Evolutionary conservation across 2,329 filamentous ascomycete genomes (phyloP).

Genomic region (Alternaria consortialis): DNA sequence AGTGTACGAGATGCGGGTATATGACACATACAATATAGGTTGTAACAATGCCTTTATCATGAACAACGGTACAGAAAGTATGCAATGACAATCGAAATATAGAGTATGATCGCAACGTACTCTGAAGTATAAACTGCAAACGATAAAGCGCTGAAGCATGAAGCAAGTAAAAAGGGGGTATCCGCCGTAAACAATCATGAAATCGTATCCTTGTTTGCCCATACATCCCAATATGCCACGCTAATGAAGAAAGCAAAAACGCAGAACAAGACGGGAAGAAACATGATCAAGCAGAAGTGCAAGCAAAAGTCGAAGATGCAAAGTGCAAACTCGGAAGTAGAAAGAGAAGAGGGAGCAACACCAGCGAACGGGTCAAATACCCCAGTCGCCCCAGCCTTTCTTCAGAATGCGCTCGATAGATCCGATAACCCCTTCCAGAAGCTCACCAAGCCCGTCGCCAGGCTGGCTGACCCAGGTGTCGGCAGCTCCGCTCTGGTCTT

Average conservation of each 20-base stretch:
- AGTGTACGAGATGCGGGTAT: background rate
- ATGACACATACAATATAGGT: background rate
- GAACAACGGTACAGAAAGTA: background rate
- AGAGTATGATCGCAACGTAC: background rate
- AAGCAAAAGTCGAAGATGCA: background rate
- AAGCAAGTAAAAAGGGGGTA: conserved; percentile 5
- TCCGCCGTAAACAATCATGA: conserved; percentile 5
- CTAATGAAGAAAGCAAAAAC: background rate
- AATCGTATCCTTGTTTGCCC: background rate
- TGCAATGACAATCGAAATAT: background rate
- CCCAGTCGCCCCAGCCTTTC: conserved; percentile 43
- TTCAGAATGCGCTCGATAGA: conserved; percentile 43
- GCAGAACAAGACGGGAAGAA: background rate
- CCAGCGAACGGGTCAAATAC: conserved; percentile 24
- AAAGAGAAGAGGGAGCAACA: conserved; percentile 1
- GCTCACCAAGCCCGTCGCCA: conserved; percentile 39
- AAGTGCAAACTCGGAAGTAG: background rate
- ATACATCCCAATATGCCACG: background rate
- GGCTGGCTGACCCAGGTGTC: conserved; percentile 20
- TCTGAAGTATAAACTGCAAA: background rate
- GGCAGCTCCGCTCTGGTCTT: conserved; percentile 24
- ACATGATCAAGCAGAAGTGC: too few species aligned
- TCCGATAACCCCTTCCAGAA: conserved; percentile 38
- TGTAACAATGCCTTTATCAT: background rate
- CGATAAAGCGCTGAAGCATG: background rate